Percentiles rank a stretch among this genome's conserved stretches.
phyloP scores from a whole-genome alignment of 2,329 filamentous ascomycete species.

The Phyllosticta ampelicida region DNA sequence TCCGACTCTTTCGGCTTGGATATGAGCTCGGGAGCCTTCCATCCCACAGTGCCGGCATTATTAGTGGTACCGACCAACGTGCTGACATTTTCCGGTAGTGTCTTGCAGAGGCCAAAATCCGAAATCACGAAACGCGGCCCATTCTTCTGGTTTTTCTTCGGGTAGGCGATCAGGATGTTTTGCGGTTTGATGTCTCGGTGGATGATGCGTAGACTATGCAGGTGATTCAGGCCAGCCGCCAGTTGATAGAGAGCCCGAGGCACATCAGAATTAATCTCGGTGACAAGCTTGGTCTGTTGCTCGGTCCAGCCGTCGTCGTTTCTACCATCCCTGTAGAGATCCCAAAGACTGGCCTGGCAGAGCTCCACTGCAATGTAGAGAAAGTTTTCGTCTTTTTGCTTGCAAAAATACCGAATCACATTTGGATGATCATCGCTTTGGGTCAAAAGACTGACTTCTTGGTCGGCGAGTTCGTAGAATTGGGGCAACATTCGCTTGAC shows the following conservation, averaged over 20 bases:
- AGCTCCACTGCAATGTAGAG: conserved; percentile 93
- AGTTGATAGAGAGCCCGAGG: conserved; percentile 79
- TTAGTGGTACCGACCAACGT: conserved; percentile 92
- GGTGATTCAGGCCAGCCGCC: conserved; percentile 74
- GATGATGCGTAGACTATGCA: conserved; percentile 87
- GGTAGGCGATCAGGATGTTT: conserved; percentile 76
- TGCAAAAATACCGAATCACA: conserved; percentile 92
- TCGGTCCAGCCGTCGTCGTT: conserved; percentile 41
- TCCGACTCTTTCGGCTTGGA: conserved; percentile 41
- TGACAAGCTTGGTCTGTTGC: conserved; percentile 56
- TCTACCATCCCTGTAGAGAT: conserved; percentile 63
- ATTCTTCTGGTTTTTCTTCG: conserved; percentile 56
- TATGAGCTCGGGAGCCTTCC: conserved; percentile 90
- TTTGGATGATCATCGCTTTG: conserved; percentile 95
- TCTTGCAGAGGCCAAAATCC: conserved; percentile 96
- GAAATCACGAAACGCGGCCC: conserved; percentile 84
- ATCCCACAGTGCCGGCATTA: conserved; percentile 87
- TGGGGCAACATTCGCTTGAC: conserved; percentile 96
- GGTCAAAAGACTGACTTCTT: conserved; percentile 80
- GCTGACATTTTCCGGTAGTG: conserved; percentile 85
- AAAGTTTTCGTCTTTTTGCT: conserved; percentile 79
- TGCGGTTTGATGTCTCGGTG: conserved; percentile 96
- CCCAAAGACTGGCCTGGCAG: conserved; percentile 85
- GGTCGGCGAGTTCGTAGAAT: conserved; percentile 89
- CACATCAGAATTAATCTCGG: conserved; percentile 62